Evolutionary conservation across 2,329 filamentous ascomycete species (phyloP).

Genomic region (Curvularia lunata): DNA sequence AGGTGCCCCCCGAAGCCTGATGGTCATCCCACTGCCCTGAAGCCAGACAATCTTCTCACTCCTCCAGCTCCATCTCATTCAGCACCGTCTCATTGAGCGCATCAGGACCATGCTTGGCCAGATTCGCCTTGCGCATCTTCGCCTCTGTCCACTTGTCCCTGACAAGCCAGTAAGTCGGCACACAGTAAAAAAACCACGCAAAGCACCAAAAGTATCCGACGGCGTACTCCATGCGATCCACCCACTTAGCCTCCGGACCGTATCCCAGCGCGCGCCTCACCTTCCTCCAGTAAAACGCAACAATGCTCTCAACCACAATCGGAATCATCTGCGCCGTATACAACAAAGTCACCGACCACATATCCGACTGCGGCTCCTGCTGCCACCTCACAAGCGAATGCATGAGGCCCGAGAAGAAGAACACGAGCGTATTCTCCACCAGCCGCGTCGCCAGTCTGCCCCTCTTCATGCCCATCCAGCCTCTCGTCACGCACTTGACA

Average conservation of each 20-base stretch:
- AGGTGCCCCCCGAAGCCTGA: background rate
- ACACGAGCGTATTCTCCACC: conserved; percentile 29
- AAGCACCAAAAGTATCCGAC: conserved; percentile 26
- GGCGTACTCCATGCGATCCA: conserved; percentile 13
- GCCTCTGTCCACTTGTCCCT: conserved; percentile 21
- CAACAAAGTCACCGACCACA: conserved; percentile 22
- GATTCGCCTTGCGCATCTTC: background rate
- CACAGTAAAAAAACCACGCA: conserved; percentile 28
- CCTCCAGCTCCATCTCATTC: background rate
- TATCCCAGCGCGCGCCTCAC: conserved; percentile 4
- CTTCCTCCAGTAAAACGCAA: conserved; percentile 14
- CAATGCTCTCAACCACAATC: conserved; percentile 20
- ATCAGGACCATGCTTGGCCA: background rate
- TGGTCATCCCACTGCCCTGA: too few species aligned
- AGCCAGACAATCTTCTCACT: too few species aligned
- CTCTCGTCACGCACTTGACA: conserved; percentile 21
- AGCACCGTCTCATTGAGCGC: conserved; percentile 1
- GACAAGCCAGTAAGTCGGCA: conserved; percentile 20
- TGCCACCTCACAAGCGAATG: conserved; percentile 23
- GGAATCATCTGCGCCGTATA: conserved; percentile 29
- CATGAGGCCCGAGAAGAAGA: conserved; percentile 23
- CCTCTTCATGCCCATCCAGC: conserved; percentile 16
- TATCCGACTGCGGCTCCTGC: conserved; percentile 14
- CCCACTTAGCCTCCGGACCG: background rate
- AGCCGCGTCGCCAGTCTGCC: conserved; percentile 7